Base-by-base conservation (phyloP, 116 monocot species). In the Papilionanthe hybrid region DNA sequence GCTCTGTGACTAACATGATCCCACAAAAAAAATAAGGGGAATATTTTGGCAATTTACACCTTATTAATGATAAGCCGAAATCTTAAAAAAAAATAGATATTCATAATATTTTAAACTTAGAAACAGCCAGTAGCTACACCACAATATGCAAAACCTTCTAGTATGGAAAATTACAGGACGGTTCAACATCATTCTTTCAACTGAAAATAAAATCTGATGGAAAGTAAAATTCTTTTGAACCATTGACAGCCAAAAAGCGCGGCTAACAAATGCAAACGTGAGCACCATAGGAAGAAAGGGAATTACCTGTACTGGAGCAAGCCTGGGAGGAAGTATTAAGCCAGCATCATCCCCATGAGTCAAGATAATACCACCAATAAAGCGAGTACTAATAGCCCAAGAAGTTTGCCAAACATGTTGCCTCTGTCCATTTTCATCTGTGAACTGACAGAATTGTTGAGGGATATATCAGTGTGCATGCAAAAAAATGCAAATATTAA, bases 281-380 rank as follows among this genome's bases (percentile, higher is more conserved):
- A 71, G 37, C 32, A 71, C 15, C 13, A 32, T 41, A 32, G 13
- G 71, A 53, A 13, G 42, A n/a, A 50, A 41, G 27, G 72, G 60
- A 76, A 1, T n/a, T 82, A 93, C 99, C 85, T 99, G 99, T 82
- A 99, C 84, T 30, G 99, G 99, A 71, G 99, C 99, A 15, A 99
- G 80, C 60, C 81, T 91, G 27, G 99, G 99, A 82, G 99, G 99
- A 89, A 95, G 95, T 90, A 99, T 86, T 86, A 99, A 77, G 53
- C 95, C 99, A 71, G 92, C 79, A 92, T 99, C 99, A 90, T 99
- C 99, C 65, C 99, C 99, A 89, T 99, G 99, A 66, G 93, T 95
- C 99, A 99, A 95, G 80, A 99, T 99, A 75, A 99, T 99, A 65
- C 90, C 95, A 81, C 99, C 99, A 85, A 99, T 81, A 85, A 95